Percentiles rank a stretch among this genome's conserved stretches.
Conservation (phyloP, 345 rosid genomes). For the Pseudoturritis turrita region DNA sequence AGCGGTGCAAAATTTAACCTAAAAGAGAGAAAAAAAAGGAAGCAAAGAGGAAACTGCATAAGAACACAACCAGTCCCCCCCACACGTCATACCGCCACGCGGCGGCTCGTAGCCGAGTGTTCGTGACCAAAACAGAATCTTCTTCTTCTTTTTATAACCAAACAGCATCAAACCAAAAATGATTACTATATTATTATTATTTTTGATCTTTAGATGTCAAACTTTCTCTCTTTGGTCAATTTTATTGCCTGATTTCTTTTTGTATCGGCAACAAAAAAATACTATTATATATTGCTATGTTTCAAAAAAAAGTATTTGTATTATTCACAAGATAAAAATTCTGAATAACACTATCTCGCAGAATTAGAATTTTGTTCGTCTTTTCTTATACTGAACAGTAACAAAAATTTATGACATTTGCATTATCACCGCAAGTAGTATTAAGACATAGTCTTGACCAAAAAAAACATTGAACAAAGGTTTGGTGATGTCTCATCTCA, state of each 20-base stretch:
- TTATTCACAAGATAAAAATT: too few relatives aligned
- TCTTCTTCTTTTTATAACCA: neutral
- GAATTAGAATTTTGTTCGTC: too few relatives aligned
- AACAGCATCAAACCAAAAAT: neutral
- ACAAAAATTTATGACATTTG: too few relatives aligned
- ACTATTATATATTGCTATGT: neutral
- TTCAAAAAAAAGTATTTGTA: too few relatives aligned
- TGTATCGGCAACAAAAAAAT: neutral
- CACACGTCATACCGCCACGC: conserved; percentile 1
- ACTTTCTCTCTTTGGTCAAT: neutral
- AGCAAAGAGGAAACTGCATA: neutral
- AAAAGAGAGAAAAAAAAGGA: neutral
- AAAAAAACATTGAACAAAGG: too few relatives aligned
- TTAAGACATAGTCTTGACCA: too few relatives aligned
- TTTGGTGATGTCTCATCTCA: neutral
- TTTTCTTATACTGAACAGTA: too few relatives aligned
- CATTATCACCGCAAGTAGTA: too few relatives aligned
- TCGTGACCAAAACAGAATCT: conserved; percentile 6
- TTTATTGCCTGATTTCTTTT: neutral
- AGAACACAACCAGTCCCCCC: conserved; percentile 2
- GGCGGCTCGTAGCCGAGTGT: conserved; percentile 11
- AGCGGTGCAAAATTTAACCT: neutral
- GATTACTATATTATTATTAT: neutral
- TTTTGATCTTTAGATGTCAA: neutral
- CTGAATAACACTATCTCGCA: too few relatives aligned